Evolutionary conservation across 2,329 filamentous ascomycete genomes (phyloP), one percentile per base, ranked within the genome.

Genomic region (Monosporascus cannonballus): DNA sequence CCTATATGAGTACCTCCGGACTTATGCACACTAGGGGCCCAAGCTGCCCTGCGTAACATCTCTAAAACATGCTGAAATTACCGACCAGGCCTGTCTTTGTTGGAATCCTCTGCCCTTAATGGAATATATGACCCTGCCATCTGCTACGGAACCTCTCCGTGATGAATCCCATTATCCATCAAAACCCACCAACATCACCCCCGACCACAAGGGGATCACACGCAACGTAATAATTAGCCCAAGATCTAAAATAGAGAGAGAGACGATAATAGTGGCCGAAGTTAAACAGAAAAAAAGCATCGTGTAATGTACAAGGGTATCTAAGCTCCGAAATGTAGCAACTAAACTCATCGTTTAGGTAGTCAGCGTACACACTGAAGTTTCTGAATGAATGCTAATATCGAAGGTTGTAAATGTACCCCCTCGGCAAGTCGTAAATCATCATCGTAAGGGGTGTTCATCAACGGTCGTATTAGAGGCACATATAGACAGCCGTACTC

Each of bases 271-370:
- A n/a, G 9, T 17, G 17, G 24, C 11, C 50, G 44, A 48, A 52
- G 52, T 47, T 53, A 60, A 55, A 49, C 25, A 51, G 56, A 53
- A 47, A 53, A 47, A 45, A 54, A 58, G 54, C 56, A 61, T 56
- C 62, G 51, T 42, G 24, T 15, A 45, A 27, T 20, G 22, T 34
- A 48, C n/a, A 34, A 34, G 51, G 22, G 39, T 49, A 50, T 44
- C 42, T 39, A 20, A 45, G 24, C 20, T 45, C 42, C 15, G 42
- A 45, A 45, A 34, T 51, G 44, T 48, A 45, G 37, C 44, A 39
- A 48, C 34, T 18, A 34, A 38, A 41, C 15, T 42, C n/a, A 8
- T 42, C 18, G 20, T 42, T 11, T 42, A 11, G 27, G 27, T 11
- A 27, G 27, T 11, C 27, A 27, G 27, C 27, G 27, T 27, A 27